Evolutionary conservation across 2,329 filamentous ascomycete species (phyloP), one percentile per base, ranked within the genome.

Genomic region (Daldinia eschscholtzii): DNA sequence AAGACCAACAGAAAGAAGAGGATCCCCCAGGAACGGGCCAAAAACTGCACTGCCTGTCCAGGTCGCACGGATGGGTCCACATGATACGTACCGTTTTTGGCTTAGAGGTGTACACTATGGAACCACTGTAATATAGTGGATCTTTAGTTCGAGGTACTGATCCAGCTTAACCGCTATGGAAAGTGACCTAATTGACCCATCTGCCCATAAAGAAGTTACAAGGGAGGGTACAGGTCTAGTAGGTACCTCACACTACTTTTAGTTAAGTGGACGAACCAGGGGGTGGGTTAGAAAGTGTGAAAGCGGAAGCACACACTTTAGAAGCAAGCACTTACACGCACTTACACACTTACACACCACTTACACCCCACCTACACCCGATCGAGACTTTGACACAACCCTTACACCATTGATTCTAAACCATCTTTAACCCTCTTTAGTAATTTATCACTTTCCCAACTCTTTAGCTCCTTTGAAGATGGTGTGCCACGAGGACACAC

Each of bases 71-170:
- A 68, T 53, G 41, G 65, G 71, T 63, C 74, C 72, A 74, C 70
- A 75, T 76, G 73, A 76, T 76, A 69, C 67, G 63, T 68, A 62
- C 59, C 55, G 48, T 67, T 67, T 72, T 76, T 71, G 72, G 73
- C 73, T 70, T 72, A 72, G 33, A 72, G 72, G 72, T 73, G 72
- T 73, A 71, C 20, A 41, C 15, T n/a, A 30, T 28, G 15, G 42
- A 18, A 30, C 73, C 70, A 39, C 10, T 39, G 13, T 35, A 75
- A 73, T 50, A 50, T 30, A 57, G 70, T 56, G 50, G 62, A 39
- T 69, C 68, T 61, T 67, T 64, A 23, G 20, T 64, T 67, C 62
- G 57, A 41, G 35, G 53, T 58, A 57, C 44, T 39, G 33, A 18
- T 4, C 46, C 12, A 33, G 46, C 26, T 52, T 52, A 52, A 52